phyloP scores from a whole-genome alignment of 768 basidiomycete genomes.

The Austroboletus eburneus region DNA sequence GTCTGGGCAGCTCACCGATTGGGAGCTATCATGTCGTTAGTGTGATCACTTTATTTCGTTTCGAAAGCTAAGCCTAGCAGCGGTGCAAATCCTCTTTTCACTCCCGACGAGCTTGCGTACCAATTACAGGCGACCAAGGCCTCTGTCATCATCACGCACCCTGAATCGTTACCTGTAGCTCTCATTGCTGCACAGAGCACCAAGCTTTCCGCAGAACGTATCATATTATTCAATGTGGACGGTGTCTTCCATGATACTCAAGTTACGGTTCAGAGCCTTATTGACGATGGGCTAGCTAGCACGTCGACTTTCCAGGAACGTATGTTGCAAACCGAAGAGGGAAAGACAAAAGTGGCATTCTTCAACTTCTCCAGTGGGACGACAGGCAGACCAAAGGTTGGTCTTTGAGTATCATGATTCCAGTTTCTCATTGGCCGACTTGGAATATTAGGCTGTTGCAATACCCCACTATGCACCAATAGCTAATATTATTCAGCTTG shows the following conservation, averaged over 20 bases:
- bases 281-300: constrained; percentile 44
- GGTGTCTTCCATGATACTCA: constrained; percentile 10
- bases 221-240: constrained; percentile 39
- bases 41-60: constrained; percentile 7
- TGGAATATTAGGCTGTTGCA: constrained; percentile 45
- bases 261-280: constrained; percentile 42
- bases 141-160: constrained; percentile 45
- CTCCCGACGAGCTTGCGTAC: constrained; percentile 52
- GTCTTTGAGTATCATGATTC: not conserved
- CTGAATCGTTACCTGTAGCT: constrained; percentile 41
- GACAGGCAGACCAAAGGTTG: constrained; percentile 71
- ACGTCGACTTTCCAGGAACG: constrained; percentile 45
- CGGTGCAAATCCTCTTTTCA: constrained; percentile 60
- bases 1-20: constrained; percentile 55
- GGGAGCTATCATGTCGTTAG: constrained; percentile 56
- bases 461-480: constrained; percentile 58
- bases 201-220: constrained; percentile 40
- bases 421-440: not conserved
- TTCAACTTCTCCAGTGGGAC: constrained; percentile 74
- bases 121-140: constrained; percentile 50
- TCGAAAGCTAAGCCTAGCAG: constrained; percentile 28
- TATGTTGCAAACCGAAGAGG: constrained; percentile 53
- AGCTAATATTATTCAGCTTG: constrained; percentile 59
- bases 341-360: constrained; percentile 64
- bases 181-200: constrained; percentile 38